Evolutionary conservation across 352 stramenopile species (phyloP).

Genomic region (Globisporangium apiculatum): DNA sequence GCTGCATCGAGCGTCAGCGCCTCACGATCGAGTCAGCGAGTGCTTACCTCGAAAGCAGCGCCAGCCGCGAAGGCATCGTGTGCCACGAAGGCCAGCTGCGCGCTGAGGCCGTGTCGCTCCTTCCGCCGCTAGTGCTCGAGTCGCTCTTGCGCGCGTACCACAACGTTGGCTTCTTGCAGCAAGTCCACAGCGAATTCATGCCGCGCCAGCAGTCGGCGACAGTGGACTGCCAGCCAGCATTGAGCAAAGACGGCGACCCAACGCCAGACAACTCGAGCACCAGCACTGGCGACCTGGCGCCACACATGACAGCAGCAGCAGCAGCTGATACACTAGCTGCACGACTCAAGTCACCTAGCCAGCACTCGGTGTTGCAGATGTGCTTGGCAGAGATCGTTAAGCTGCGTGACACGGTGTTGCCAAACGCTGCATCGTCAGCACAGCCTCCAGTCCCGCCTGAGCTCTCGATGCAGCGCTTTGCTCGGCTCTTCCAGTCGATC

Average conservation of each 20-base stretch:
- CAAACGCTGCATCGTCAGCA: background rate
- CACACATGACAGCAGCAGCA: background rate
- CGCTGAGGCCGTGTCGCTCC: conserved; percentile 52
- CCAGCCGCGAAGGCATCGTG: conserved; percentile 38
- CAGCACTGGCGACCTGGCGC: too few relatives aligned
- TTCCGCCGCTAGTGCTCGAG: conserved; percentile 57
- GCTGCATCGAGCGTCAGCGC: conserved; percentile 36
- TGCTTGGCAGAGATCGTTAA: conserved; percentile 22
- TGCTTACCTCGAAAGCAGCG: conserved; percentile 38
- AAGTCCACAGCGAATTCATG: conserved; percentile 21
- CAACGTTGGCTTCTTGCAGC: conserved; percentile 56
- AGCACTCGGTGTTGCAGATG: conserved; percentile 16
- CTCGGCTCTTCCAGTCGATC: conserved; percentile 23
- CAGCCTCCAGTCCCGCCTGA: conserved; percentile 10
- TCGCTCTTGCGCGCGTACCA: conserved; percentile 59
- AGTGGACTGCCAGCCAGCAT: too few relatives aligned
- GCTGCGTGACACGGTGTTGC: conserved; percentile 6
- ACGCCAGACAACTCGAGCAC: too few relatives aligned
- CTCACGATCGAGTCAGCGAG: conserved; percentile 54
- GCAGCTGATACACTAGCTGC: background rate
- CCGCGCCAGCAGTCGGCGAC: background rate
- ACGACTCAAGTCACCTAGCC: background rate
- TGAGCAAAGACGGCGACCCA: too few relatives aligned
- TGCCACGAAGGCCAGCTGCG: conserved; percentile 58
- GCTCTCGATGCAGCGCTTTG: conserved; percentile 21